phyloP scores from a whole-genome alignment of 345 rosid genomes.

The Gossypium arboreum region DNA sequence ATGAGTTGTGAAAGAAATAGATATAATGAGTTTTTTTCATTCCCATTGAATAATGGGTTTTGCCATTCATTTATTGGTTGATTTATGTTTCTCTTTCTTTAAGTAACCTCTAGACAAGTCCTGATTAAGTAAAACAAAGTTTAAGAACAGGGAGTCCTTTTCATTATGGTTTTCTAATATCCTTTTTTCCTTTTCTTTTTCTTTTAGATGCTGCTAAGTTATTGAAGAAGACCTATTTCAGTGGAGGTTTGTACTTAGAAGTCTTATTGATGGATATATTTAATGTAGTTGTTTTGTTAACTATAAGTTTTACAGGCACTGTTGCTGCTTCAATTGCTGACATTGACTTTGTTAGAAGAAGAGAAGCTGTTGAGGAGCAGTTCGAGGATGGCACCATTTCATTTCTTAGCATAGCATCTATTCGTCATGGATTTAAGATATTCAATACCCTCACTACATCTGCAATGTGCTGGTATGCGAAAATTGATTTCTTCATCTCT shows the following conservation, averaged over 20 bases:
- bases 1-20: not conserved
- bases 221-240: slow-evolving; percentile 77
- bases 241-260: slow-evolving; percentile 72
- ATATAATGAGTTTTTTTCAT: not conserved
- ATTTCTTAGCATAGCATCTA: slow-evolving; percentile 81
- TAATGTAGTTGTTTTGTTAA: not conserved
- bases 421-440: slow-evolving; percentile 70
- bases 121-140: not conserved
- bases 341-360: slow-evolving; percentile 85
- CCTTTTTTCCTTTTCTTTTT: not conserved
- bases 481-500: slow-evolving; percentile 4
- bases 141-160: not conserved
- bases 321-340: slow-evolving; percentile 94
- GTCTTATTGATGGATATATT: slow-evolving; percentile 9
- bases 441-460: slow-evolving; percentile 64
- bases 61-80: not conserved
- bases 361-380: slow-evolving; percentile 75
- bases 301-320: slow-evolving; percentile 54
- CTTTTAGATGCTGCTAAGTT: slow-evolving; percentile 75
- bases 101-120: not conserved
- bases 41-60: not conserved
- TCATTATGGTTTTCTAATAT: not conserved
- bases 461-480: slow-evolving; percentile 61
- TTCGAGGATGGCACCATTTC: slow-evolving; percentile 93
- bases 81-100: not conserved